Conservation (phyloP, 2,329 filamentous ascomycete species). For the Colletotrichum karsti region DNA sequence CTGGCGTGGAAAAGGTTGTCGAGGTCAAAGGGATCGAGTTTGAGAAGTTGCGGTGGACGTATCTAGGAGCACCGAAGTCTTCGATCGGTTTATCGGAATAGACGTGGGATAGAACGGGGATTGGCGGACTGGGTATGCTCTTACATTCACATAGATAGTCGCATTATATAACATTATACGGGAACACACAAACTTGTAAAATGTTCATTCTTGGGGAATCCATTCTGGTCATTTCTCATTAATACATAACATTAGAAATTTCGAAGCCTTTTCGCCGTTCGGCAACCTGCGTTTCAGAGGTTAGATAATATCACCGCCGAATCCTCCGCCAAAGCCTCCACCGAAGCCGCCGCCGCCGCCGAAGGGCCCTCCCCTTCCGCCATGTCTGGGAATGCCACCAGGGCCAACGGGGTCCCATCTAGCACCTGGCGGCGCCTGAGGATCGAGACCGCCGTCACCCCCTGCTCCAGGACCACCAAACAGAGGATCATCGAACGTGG, state of each 20-base stretch:
- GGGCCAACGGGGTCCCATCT: conserved; percentile 89
- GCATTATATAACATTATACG: too few species aligned
- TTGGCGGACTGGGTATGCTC: too few species aligned
- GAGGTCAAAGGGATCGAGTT: not conserved
- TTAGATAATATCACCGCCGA: conserved; percentile 36
- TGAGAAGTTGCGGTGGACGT: conserved; percentile 28
- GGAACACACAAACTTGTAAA: too few species aligned
- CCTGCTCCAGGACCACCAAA: conserved; percentile 68
- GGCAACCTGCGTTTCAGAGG: not conserved
- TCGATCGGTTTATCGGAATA: not conserved
- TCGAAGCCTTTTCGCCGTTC: not conserved
- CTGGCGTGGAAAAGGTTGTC: conserved; percentile 46
- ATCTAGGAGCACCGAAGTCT: conserved; percentile 27
- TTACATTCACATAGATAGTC: too few species aligned
- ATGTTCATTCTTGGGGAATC: not conserved
- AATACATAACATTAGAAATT: conserved; percentile 14
- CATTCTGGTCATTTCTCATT: conserved; percentile 21
- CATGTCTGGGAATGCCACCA: conserved; percentile 59
- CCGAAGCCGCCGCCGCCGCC: conserved; percentile 43
- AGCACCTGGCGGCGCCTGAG: conserved; percentile 85
- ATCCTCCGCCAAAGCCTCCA: conserved; percentile 45
- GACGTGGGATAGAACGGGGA: not conserved
- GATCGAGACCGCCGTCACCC: conserved; percentile 62
- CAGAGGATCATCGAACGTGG: conserved; percentile 90
- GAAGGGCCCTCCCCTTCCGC: conserved; percentile 47